phyloP scores from a whole-genome alignment of 345 rosid species.

The Moricandia arvensis region DNA sequence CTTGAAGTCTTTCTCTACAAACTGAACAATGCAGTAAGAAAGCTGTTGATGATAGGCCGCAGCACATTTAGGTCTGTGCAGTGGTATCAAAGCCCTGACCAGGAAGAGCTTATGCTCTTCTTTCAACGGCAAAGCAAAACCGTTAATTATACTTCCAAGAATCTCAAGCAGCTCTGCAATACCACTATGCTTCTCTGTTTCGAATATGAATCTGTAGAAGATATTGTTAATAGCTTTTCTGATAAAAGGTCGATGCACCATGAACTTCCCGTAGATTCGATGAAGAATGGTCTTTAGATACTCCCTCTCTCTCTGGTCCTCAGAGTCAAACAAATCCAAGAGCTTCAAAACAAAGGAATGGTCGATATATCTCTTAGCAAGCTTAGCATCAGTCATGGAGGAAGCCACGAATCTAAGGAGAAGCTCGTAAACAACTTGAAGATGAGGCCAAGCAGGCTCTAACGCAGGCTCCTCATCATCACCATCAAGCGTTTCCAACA shows the following conservation, averaged over 20 bases:
- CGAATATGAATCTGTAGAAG: too few relatives aligned
- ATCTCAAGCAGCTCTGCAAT: background rate
- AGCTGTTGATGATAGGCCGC: background rate
- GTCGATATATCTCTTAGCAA: constrained; percentile 61
- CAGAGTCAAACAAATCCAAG: constrained; percentile 65
- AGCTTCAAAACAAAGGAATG: constrained; percentile 62
- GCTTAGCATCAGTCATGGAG: constrained; percentile 58
- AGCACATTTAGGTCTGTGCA: background rate
- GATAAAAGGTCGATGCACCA: constrained; percentile 69
- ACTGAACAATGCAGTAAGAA: background rate
- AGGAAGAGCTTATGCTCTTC: background rate
- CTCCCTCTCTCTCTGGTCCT: constrained; percentile 68
- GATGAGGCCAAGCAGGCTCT: constrained; percentile 70
- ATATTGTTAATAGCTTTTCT: constrained; percentile 23
- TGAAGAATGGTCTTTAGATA: constrained; percentile 64
- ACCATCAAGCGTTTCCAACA: constrained; percentile 47
- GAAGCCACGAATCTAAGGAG: constrained; percentile 63
- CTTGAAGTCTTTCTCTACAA: background rate
- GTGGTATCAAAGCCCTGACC: background rate
- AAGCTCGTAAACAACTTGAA: constrained; percentile 65
- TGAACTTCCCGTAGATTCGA: constrained; percentile 64
- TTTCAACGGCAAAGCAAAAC: background rate
- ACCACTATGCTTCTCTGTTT: background rate
- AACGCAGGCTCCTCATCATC: constrained; percentile 61
- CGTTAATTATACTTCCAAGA: background rate